Conservation (phyloP, 306 rosid species). For the Casuarina cunninghamiana region DNA sequence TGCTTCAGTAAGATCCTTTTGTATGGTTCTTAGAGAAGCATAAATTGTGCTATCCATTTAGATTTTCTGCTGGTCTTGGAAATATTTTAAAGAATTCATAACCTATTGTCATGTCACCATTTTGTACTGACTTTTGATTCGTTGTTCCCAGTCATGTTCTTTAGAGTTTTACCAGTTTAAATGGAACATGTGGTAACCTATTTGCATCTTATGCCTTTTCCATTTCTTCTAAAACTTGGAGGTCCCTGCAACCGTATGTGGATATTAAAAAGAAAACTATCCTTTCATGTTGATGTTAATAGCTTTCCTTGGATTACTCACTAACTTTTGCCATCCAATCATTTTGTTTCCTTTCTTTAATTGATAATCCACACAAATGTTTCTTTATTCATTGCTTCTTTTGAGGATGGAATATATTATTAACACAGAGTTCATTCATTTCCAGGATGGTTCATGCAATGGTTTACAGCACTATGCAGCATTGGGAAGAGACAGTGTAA, state of each 20-base stretch:
- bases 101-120: neutral
- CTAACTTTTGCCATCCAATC: slow-evolving; percentile 1
- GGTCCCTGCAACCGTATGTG: neutral
- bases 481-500: slow-evolving; percentile 75
- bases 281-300: neutral
- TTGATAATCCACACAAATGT: neutral
- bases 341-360: slow-evolving; percentile 3
- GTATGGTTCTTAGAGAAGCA: neutral
- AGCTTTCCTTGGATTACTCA: slow-evolving; percentile 3
- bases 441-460: slow-evolving; percentile 91
- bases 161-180: neutral
- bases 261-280: neutral
- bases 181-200: neutral
- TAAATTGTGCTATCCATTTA: neutral
- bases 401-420: slow-evolving; percentile 14
- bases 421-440: slow-evolving; percentile 24
- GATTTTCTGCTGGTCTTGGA: neutral
- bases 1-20: neutral
- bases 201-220: neutral
- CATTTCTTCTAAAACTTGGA: neutral
- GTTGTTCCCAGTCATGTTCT: neutral
- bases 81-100: neutral
- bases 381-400: slow-evolving; percentile 1
- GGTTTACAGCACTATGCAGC: slow-evolving; percentile 95
- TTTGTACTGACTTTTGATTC: neutral